A percentile compares a stretch with the other conserved stretches of the same genome.
Conservation (phyloP, 2,329 filamentous ascomycete species). For the Scortechinia acanthostroma region DNA sequence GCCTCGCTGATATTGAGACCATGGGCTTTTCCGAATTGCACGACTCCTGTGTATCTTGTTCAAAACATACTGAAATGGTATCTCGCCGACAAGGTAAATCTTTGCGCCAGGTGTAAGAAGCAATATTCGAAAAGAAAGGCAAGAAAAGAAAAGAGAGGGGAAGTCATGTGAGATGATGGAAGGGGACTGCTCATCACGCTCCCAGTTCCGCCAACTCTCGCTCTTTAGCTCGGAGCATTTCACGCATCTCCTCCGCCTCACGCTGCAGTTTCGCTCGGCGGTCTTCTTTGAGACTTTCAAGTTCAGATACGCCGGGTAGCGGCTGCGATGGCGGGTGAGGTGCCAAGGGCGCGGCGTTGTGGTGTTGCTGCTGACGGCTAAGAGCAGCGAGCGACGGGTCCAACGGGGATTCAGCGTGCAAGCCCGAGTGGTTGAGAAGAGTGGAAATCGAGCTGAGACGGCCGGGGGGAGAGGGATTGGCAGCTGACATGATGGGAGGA, state of each 20-base stretch:
- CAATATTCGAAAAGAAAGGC: too few species aligned
- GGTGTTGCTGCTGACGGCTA: not conserved
- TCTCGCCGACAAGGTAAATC: too few species aligned
- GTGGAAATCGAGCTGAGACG: conserved; percentile 1
- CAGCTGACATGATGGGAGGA: not conserved
- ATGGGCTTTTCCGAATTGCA: too few species aligned
- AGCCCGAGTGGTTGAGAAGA: not conserved
- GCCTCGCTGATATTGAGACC: too few species aligned
- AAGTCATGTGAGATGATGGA: too few species aligned
- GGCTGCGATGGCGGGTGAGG: conserved; percentile 8
- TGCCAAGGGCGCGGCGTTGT: conserved; percentile 13
- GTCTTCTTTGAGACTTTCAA: conserved; percentile 48
- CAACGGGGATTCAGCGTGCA: not conserved
- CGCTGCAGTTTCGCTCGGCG: conserved; percentile 59
- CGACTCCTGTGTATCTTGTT: too few species aligned
- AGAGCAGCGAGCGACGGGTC: not conserved
- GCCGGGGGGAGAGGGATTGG: not conserved
- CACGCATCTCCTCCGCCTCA: conserved; percentile 72
- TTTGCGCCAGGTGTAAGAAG: too few species aligned
- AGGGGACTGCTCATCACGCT: too few species aligned
- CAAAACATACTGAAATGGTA: too few species aligned
- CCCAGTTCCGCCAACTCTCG: conserved; percentile 56
- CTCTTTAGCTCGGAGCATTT: conserved; percentile 67
- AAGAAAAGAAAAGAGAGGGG: too few species aligned
- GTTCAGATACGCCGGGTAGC: conserved; percentile 27